Evolutionary conservation across 1,139 yeast genomes (phyloP), one percentile per base, ranked within the genome.

Genomic region (Geotrichum citri-aurantii): DNA sequence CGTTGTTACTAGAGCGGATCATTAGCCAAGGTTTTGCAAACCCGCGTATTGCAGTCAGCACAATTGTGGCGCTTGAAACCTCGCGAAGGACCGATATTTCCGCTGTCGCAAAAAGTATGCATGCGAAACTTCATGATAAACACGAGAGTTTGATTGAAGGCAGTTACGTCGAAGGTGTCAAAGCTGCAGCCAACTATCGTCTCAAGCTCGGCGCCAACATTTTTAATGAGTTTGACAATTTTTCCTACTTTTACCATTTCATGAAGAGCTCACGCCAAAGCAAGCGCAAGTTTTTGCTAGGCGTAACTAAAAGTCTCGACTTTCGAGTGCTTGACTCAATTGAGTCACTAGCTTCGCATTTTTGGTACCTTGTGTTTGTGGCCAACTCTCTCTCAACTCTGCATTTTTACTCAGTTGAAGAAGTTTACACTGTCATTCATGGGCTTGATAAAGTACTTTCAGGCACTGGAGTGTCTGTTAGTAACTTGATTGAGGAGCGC

Each of bases 141-240:
- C 84, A 87, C 66, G 92, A 87, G 67, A 81, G 90, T 1, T 75
- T 90, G 66, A 79, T 87, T 29, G 91, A 86, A 59, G 74, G 84
- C 1, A 79, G 84, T 59, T 84, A 87, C 64, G 70, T 77, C 0
- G 88, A 85, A 62, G 93, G 93, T 0, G 69, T 88, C n/a, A 79
- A 74, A 56, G 63, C 77, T 33, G 88, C 90, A 0, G 78, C 80
- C 2, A 67, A 71, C 0, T 84, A 82, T 66, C 69, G 81, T 26
- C 69, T 66, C 56, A 63, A 67, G 33, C 62, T 74, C 27, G 67
- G 75, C 3, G 53, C 58, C 14, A 59, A 60, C 52, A 61, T 44
- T 48, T 59, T 14, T 54, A 55, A 51, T 11, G 67, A 63, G 31
- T 60, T 57, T 19, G 62, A 63, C 11, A 69, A 71, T 44, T 62